Percentiles rank a stretch among this genome's conserved stretches.
These are phyloP conservation scores for Colletotrichum graminicola DNA, from an alignment of 2,329 filamentous ascomycete genomes.

Conservation along the genomic window DNA sequence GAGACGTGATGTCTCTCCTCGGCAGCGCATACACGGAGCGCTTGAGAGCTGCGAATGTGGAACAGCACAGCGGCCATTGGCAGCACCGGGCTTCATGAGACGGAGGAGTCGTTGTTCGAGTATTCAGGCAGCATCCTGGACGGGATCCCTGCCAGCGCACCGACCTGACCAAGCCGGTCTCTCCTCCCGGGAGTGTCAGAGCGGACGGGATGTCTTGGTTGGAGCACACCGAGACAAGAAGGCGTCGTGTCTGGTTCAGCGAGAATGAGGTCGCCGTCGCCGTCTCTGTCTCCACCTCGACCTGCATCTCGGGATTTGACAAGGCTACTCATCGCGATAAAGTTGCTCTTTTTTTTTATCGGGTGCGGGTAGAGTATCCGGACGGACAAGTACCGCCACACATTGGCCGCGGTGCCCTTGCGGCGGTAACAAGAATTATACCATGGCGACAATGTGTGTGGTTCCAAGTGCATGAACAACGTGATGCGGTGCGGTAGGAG, in stretches of 20 bases:
- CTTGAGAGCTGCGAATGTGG: slow-evolving; percentile 11
- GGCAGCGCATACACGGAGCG: slow-evolving; percentile 7
- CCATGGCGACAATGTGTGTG: not conserved
- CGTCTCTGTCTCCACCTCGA: not conserved
- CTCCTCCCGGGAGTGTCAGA: slow-evolving; percentile 35
- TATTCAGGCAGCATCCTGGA: slow-evolving; percentile 23
- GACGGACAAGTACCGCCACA: not conserved
- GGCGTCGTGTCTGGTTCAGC: not conserved
- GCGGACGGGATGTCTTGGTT: slow-evolving; percentile 33
- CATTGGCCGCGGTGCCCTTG: not conserved
- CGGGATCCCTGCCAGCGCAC: slow-evolving; percentile 34
- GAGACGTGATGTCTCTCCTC: slow-evolving; percentile 3
- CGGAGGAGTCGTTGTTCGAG: slow-evolving; percentile 20
- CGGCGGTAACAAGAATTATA: not conserved
- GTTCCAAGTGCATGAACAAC: slow-evolving; percentile 13
- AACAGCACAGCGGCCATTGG: slow-evolving; percentile 6
- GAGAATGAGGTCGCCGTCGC: not conserved
- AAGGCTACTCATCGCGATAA: not conserved
- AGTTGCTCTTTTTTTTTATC: slow-evolving; percentile 1
- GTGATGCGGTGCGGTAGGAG: not conserved
- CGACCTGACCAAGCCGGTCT: slow-evolving; percentile 30
- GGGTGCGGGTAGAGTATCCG: not conserved
- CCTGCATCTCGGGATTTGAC: not conserved
- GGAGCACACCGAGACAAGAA: slow-evolving; percentile 13
- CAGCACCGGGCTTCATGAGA: slow-evolving; percentile 18